phyloP scores from a whole-genome alignment of 2,329 filamentous ascomycete genomes.

The Colletotrichum viniferum region DNA sequence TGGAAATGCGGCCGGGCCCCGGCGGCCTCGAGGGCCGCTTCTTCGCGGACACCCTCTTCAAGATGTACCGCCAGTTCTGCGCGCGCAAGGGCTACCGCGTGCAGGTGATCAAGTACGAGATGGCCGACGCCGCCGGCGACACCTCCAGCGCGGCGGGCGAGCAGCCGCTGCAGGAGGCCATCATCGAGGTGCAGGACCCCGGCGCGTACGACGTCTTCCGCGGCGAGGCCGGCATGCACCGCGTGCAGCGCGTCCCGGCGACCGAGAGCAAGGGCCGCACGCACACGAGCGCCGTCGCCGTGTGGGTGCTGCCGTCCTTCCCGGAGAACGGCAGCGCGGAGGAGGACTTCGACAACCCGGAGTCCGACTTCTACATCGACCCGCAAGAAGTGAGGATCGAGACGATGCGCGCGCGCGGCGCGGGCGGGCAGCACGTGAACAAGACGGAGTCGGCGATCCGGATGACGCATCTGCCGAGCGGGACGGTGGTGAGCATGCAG shows the following conservation, averaged over 20 bases:
- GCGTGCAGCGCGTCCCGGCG: conserved; percentile 89
- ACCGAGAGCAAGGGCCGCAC: conserved; percentile 92
- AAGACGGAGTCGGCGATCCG: conserved; percentile 96
- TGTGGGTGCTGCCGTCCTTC: conserved; percentile 90
- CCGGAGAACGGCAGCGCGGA: conserved; percentile 60
- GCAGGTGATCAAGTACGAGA: conserved; percentile 80
- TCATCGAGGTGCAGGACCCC: conserved; percentile 78
- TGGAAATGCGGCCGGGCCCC: conserved; percentile 91
- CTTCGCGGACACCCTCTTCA: conserved; percentile 84
- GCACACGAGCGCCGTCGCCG: conserved; percentile 90
- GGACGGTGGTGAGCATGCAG: conserved; percentile 88
- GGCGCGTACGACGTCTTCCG: conserved; percentile 84
- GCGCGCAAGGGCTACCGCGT: conserved; percentile 68
- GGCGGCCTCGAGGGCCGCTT: conserved; percentile 90
- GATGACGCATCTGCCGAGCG: conserved; percentile 87
- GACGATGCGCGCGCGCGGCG: conserved; percentile 89
- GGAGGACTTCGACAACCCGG: conserved; percentile 76
- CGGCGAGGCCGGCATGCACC: conserved; percentile 91
- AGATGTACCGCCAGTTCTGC: conserved; percentile 89
- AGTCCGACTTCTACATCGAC: conserved; percentile 90
- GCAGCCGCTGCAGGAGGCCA: conserved; percentile 79
- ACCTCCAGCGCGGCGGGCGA: conserved; percentile 62
- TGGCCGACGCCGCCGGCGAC: conserved; percentile 66
- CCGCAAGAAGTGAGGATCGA: conserved; percentile 82
- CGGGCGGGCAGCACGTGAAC: conserved; percentile 97